Base-by-base conservation (phyloP, 257 asterid species). In the Anisodus tanguticus region DNA sequence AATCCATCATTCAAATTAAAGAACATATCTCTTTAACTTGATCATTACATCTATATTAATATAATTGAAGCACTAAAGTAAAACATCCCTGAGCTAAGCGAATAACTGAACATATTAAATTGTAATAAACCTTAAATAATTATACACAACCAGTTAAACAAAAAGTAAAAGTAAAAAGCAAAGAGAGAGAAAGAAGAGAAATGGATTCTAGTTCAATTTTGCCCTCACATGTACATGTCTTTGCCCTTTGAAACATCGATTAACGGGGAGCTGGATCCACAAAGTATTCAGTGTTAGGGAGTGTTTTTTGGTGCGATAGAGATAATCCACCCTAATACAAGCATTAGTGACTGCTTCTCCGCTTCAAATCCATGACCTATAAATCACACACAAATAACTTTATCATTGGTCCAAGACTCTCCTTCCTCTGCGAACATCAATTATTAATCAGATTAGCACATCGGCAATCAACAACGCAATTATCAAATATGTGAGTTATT, bases 401-500 rank as follows among this genome's bases (percentile, higher is more conserved):
- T 26, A 26, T 26, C 31, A n/a, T 26, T n/a, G n/a, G n/a, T n/a
- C n/a, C n/a, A n/a, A n/a, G n/a, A n/a, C n/a, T n/a, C n/a, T n/a
- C n/a, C n/a, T n/a, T n/a, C n/a, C n/a, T n/a, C n/a, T n/a, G n/a
- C n/a, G n/a, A n/a, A n/a, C n/a, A 74, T 41, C 45, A 41, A 41
- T 41, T 41, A 41, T 41, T 0, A 41, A 41, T 2, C 45, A 41
- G 45, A 41, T 41, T 41, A 41, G 45, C 4, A 41, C 45, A 41
- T 3, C 4, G 3, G 45, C 45, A 41, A 5, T 41, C 45, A 41
- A 97, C 95, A 80, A 97, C 87, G 83, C 94, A 95, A 58, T 92
- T 93, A 83, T 95, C 97, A 70, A 86, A 97, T 15, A 97, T 93
- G 83, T 93, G 99, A 41, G 93, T 93, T 8, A 93, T 97, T 88